These are phyloP conservation scores for Aotearoamyces nothofagi DNA, from an alignment of 2,329 filamentous ascomycete species.

Conservation along the genomic window DNA sequence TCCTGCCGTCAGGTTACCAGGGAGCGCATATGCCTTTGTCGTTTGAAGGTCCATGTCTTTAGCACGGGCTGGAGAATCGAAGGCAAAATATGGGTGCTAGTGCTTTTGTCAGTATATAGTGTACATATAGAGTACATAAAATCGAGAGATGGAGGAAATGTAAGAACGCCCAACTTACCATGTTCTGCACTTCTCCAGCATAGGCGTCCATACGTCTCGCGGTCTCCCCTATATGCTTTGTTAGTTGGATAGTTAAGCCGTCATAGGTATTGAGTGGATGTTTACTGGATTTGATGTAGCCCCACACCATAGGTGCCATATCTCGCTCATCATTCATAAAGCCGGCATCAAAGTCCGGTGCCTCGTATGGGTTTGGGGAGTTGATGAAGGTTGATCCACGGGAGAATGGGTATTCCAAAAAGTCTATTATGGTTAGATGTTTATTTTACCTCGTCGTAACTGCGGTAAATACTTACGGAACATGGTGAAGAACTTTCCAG, in stretches of 20 bases:
- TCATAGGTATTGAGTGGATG: background rate
- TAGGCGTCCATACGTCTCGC: constrained; percentile 66
- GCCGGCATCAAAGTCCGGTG: constrained; percentile 63
- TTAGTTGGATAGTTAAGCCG: background rate
- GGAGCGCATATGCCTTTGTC: constrained; percentile 61
- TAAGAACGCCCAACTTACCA: too few relatives aligned
- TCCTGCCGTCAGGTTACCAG: constrained; percentile 54
- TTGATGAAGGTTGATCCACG: constrained; percentile 57
- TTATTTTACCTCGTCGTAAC: too few relatives aligned
- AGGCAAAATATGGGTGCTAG: constrained; percentile 62
- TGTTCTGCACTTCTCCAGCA: constrained; percentile 53
- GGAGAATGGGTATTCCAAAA: constrained; percentile 55
- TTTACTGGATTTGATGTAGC: constrained; percentile 57
- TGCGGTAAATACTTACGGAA: too few relatives aligned
- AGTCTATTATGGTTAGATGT: constrained; percentile 10
- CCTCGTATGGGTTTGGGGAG: constrained; percentile 57
- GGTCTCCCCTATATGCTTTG: constrained; percentile 39
- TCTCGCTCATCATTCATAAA: constrained; percentile 81
- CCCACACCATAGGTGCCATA: constrained; percentile 76
- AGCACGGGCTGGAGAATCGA: constrained; percentile 52
- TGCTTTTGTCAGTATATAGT: constrained; percentile 20
- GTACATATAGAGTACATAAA: too few relatives aligned
- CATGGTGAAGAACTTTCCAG: constrained; percentile 72
- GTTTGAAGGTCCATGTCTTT: constrained; percentile 61
- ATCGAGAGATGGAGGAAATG: too few relatives aligned